Evolutionary conservation across 164 flowering plant species (phyloP).

Genomic region (Vitis cinerea): DNA sequence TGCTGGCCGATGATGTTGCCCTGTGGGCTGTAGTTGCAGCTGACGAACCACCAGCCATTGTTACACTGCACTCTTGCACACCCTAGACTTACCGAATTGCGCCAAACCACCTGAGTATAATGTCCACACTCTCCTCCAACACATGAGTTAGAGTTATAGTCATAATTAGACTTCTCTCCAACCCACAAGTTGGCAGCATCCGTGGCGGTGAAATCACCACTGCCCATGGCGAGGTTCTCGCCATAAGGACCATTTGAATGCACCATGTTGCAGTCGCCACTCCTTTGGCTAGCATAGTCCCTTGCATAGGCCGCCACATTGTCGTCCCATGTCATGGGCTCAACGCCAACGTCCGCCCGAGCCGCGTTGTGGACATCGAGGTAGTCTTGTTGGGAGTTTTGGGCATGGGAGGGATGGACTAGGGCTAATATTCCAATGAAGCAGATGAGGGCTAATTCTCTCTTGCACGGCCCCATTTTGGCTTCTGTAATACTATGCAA

Average conservation of each 20-base stretch:
- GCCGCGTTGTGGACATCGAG: too few species aligned
- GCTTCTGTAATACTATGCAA: too few species aligned
- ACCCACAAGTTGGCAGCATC: slow-evolving; percentile 47
- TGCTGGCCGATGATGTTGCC: background rate
- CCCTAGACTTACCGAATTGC: slow-evolving; percentile 35
- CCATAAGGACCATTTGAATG: slow-evolving; percentile 44
- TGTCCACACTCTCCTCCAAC: slow-evolving; percentile 25
- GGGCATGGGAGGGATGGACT: background rate
- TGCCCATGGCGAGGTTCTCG: slow-evolving; percentile 39
- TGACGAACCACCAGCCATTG: slow-evolving; percentile 13
- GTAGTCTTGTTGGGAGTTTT: too few species aligned
- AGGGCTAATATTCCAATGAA: background rate
- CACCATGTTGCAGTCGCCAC: slow-evolving; percentile 26
- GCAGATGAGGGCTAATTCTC: background rate
- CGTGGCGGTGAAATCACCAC: slow-evolving; percentile 16
- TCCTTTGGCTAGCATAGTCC: slow-evolving; percentile 12
- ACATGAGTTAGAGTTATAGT: slow-evolving; percentile 34
- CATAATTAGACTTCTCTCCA: slow-evolving; percentile 30
- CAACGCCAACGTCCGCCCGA: too few species aligned
- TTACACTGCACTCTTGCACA: slow-evolving; percentile 44
- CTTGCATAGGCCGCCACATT: background rate
- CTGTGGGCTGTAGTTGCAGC: too few species aligned
- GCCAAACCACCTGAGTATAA: slow-evolving; percentile 58
- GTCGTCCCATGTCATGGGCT: too few species aligned
- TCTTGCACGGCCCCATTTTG: background rate